Conservation (phyloP, 331 rosid genomes). For the Prunus yedoensis region DNA sequence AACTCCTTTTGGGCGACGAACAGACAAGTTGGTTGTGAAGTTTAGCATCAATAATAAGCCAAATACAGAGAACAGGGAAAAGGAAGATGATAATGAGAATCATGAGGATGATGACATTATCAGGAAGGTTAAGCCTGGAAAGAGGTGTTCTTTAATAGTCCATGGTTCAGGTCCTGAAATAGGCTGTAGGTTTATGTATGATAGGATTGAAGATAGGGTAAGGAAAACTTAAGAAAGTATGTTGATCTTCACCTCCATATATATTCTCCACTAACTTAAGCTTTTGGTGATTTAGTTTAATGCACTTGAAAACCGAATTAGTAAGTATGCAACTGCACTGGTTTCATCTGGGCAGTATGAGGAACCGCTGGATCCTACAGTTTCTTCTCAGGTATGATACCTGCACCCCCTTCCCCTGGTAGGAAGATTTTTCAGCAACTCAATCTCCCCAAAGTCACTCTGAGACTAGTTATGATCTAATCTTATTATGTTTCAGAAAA, state of each 20-base stretch:
- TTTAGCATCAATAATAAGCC: constrained; percentile 53
- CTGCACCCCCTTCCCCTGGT: not conserved
- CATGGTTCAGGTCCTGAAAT: constrained; percentile 59
- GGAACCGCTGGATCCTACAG: constrained; percentile 78
- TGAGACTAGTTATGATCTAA: not conserved
- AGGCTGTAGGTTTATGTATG: constrained; percentile 77
- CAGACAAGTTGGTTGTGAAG: constrained; percentile 62
- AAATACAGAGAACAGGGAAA: constrained; percentile 35
- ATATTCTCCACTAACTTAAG: constrained; percentile 22
- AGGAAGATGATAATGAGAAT: constrained; percentile 40
- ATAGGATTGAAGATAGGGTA: constrained; percentile 71
- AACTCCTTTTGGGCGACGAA: constrained; percentile 79
- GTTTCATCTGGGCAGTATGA: constrained; percentile 62
- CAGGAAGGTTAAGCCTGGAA: constrained; percentile 52
- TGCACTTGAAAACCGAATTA: constrained; percentile 69
- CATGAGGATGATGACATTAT: constrained; percentile 63
- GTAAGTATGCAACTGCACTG: constrained; percentile 52
- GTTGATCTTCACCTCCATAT: constrained; percentile 11
- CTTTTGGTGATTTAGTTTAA: constrained; percentile 52
- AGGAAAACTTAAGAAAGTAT: constrained; percentile 20
- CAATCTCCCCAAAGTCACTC: not conserved
- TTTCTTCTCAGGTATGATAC: constrained; percentile 72
- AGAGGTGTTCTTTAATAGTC: constrained; percentile 59
- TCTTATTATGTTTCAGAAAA: constrained; percentile 55
- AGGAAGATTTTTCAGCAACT: not conserved